A percentile compares a stretch with the other conserved stretches of the same genome.
These are phyloP conservation scores for Macrophomina phaseolina DNA, from an alignment of 2,329 filamentous ascomycete genomes.

Conservation along the genomic window DNA sequence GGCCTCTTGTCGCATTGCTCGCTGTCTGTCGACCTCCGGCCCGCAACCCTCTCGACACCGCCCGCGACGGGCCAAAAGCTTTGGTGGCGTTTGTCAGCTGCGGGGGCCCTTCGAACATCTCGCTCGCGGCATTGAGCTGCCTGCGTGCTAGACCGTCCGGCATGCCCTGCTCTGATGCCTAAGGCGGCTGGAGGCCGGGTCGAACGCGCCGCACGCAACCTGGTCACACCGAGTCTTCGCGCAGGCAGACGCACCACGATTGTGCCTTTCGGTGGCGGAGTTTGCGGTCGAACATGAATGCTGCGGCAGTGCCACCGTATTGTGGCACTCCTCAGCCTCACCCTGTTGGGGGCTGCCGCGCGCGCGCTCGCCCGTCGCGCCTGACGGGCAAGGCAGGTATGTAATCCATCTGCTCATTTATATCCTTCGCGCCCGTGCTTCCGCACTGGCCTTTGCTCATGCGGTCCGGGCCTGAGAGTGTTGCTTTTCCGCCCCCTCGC, in stretches of 20 bases:
- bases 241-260: slow-evolving; percentile 7
- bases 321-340: slow-evolving; percentile 23
- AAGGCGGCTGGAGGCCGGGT: neutral
- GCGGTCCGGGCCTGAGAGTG: neutral
- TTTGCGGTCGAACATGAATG: neutral
- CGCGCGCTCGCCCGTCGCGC: neutral
- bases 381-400: slow-evolving; percentile 10
- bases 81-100: slow-evolving; percentile 18
- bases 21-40: neutral
- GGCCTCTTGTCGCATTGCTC: neutral
- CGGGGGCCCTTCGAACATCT: neutral
- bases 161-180: slow-evolving; percentile 13
- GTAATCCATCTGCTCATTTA: neutral
- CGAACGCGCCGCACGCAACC: neutral
- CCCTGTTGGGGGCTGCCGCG: slow-evolving; percentile 14
- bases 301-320: slow-evolving; percentile 16
- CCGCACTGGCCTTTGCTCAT: slow-evolving; percentile 6
- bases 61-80: neutral
- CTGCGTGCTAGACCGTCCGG: neutral
- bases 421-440: slow-evolving; percentile 12
- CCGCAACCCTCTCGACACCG: neutral
- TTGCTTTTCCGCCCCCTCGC: slow-evolving; percentile 14
- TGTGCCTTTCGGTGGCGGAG: slow-evolving; percentile 17
- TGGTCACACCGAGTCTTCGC: slow-evolving; percentile 12
- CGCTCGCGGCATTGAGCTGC: neutral